Evolutionary conservation across 2,329 filamentous ascomycete genomes (phyloP), one percentile per base, ranked within the genome.

Genomic region (Amesomyces nigricolor): DNA sequence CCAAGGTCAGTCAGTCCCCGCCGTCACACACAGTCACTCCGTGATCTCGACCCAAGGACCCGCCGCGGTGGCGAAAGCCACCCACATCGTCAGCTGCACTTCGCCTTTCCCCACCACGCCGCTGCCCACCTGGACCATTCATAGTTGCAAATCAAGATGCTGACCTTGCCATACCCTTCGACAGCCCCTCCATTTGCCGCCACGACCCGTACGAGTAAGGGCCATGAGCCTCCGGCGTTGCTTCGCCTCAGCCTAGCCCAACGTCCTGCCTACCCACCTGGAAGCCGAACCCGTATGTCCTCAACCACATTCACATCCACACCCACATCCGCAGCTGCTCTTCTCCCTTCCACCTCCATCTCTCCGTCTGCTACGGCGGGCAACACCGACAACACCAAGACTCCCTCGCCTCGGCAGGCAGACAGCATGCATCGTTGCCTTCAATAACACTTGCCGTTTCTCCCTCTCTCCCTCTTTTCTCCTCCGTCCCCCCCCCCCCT

Each of bases 221-320:
- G 63, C 58, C 57, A 64, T 65, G 63, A 64, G 49, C 59, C 44
- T 54, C 47, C 58, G 58, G 57, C 51, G 47, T 50, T 60, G 62
- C 56, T 45, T 59, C 58, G 52, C 46, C 59, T 55, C 53, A 46
- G 51, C 43, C 32, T 60, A 47, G 52, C 37, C 56, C 29, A 54
- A 49, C 52, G 39, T 47, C 22, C 26, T 40, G 26, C 39, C 22
- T 26, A 26, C 22, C 22, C 26, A 26, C 35, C 40, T 45, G 39
- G 42, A 51, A 54, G 22, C 22, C 22, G 22, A 26, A 44, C 55
- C 49, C 54, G 61, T 62, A 62, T 57, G 62, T 63, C 29, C 16
- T n/a, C 54, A 54, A 47, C 47, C 32, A n/a, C 29, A 35, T 35
- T 4, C 32, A 35, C 7, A 35, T 35, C n/a, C 29, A 26, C 22